Base-by-base conservation (phyloP, 1,284 basidiomycete species). In the Bjerkandera adusta region DNA sequence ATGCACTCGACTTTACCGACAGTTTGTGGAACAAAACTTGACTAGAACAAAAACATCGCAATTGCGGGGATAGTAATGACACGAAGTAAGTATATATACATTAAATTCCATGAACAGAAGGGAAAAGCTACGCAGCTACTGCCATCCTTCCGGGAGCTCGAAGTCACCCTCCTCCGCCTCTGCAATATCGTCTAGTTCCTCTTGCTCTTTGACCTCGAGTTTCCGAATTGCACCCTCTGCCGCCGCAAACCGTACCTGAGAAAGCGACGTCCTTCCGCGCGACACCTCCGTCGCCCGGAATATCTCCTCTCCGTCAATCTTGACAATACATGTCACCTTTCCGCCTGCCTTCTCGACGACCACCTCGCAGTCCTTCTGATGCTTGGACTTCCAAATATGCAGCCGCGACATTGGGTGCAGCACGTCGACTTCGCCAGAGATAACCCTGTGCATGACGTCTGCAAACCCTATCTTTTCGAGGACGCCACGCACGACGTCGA, bases 331-430 rank as follows among this genome's bases (percentile, higher is more conserved):
- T 25, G 63, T 68, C 25, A 83, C 68, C 15, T 66, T 59, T 0
- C 79, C 78, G 37, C 66, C 70, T 47, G 65, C 66, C 55, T 75
- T 74, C 49, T 62, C 58, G 30, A 69, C 69, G 16, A 55, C 54
- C 44, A 77, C 81, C 18, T 68, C 53, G 3, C 81, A 60, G 49
- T 68, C 54, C 56, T 65, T 71, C 36, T 67, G 49, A 32, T 74
- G 63, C 60, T 72, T 72, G 36, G 64, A 53, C 3, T 76, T 77
- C 84, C 85, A 88, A 16, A 82, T 62, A 2, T 68, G 64, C 45
- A 88, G 54, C 30, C 81, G 71, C 13, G 83, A 85, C 7, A 87
- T 75, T 0, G 86, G 85, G 57, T 89, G 85, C 41, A 79, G 63
- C 24, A 85, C 76, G 55, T 88, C 81, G 20, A 85, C 72, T 29